phyloP scores from a whole-genome alignment of 2,329 filamentous ascomycete genomes.

The Epichloe sibirici region DNA sequence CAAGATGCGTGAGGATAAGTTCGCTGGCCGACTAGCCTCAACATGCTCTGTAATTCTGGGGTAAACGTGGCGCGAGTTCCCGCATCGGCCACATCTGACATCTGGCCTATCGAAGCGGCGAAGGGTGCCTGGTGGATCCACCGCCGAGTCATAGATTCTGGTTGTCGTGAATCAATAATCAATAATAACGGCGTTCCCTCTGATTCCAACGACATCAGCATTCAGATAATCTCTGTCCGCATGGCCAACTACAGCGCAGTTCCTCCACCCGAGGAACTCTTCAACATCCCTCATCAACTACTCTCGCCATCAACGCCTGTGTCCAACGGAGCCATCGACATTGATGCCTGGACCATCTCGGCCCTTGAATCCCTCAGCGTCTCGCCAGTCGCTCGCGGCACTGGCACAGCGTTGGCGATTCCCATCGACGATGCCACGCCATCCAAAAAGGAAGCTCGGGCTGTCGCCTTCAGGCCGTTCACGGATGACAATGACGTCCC shows the following conservation, averaged over 20 bases:
- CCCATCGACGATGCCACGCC: slow-evolving; percentile 51
- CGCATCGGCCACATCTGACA: not conserved
- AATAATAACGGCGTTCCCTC: too few relatives aligned
- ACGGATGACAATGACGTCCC: slow-evolving; percentile 23
- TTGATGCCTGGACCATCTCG: slow-evolving; percentile 55
- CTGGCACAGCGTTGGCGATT: slow-evolving; percentile 56
- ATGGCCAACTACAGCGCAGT: slow-evolving; percentile 44
- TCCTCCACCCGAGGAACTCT: slow-evolving; percentile 29
- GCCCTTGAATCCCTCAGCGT: slow-evolving; percentile 44
- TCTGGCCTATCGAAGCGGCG: not conserved
- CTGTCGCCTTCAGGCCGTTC: slow-evolving; percentile 11
- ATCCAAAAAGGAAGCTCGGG: slow-evolving; percentile 6
- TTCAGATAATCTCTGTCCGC: slow-evolving; percentile 6
- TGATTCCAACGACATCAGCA: too few relatives aligned
- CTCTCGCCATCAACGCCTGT: slow-evolving; percentile 15
- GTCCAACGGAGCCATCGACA: slow-evolving; percentile 32
- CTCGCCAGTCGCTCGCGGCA: slow-evolving; percentile 43
- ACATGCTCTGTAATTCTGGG: not conserved
- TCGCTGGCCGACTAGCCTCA: too few relatives aligned
- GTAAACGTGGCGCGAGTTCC: not conserved
- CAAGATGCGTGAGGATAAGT: too few relatives aligned
- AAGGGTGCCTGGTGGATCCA: not conserved
- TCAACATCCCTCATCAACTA: slow-evolving; percentile 10
- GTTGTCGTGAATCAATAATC: too few relatives aligned
- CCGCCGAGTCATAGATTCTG: not conserved